Conservation (phyloP, 2,329 filamentous ascomycete species). For the Clathrospora elynae region DNA sequence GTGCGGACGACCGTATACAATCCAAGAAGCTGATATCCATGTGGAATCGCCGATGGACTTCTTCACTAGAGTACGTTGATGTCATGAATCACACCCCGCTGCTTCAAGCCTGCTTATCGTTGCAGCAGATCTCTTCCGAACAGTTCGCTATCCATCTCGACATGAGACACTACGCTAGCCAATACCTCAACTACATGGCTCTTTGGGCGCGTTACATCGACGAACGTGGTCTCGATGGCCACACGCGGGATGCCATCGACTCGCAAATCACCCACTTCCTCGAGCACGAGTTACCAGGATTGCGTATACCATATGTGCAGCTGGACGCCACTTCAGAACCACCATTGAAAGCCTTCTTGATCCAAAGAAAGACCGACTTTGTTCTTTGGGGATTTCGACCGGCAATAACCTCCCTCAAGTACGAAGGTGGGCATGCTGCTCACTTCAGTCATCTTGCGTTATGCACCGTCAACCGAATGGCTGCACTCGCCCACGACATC, state of each 20-base stretch:
- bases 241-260: constrained; percentile 13
- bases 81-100: too few relatives aligned
- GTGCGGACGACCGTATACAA: constrained; percentile 38
- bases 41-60: constrained; percentile 29
- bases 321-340: neutral
- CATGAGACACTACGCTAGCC: constrained; percentile 23
- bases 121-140: too few relatives aligned
- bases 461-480: constrained; percentile 20
- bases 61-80: constrained; percentile 25
- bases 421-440: constrained; percentile 17
- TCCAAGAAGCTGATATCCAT: constrained; percentile 37
- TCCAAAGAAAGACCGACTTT: constrained; percentile 29
- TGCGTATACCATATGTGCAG: constrained; percentile 6
- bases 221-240: constrained; percentile 16
- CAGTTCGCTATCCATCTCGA: constrained; percentile 13
- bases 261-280: constrained; percentile 15
- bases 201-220: constrained; percentile 38
- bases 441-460: constrained; percentile 25
- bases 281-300: constrained; percentile 6
- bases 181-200: constrained; percentile 30
- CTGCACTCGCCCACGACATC: constrained; percentile 8
- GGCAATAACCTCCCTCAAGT: constrained; percentile 31
- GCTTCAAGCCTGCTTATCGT: too few relatives aligned
- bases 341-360: constrained; percentile 15
- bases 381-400: constrained; percentile 32